Base-by-base conservation (phyloP, 208 protist genomes). In the Leishmania lainsoni region DNA sequence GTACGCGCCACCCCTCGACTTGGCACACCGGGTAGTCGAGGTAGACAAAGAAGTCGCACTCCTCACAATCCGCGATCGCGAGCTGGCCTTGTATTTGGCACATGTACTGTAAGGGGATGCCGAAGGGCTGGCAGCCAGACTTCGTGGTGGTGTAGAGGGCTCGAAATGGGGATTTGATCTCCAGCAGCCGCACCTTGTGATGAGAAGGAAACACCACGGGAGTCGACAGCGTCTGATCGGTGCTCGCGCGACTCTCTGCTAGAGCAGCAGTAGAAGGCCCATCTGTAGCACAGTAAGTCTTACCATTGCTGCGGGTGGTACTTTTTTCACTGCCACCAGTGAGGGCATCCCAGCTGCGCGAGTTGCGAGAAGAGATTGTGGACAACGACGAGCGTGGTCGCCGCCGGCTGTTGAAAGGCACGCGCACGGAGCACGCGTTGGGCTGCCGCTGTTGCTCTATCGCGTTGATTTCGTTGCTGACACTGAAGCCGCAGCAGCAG, bases 11-110 rank as follows among this genome's bases (percentile, higher is more conserved):
- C 20, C 83, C 91, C 81, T 92, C 89, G 6, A 96, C 92, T 83
- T 94, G 86, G 66, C 87, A 92, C 12, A 42, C 6, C 0, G 86
- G 87, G 14, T 83, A 42, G 71, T 97, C 89, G 6, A 98, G 78
- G 78, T 93, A 98, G n/a, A 97, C 91, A 73, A 98, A 98, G 61
- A 98, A 98, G 78, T 98, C 95, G 85, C 95, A 98, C 79, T 95
- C 90, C n/a, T 94, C 91, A 26, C 87, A 87, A 61, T 90, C 85
- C 0, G 92, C 90, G 81, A 98, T 96, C 32, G 93, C 90, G 86
- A 98, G 96, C 82, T 98, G 95, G 5, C 95, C 93, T 75, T 98
- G 95, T 83, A 98, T 93, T 58, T 98, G 95, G 58, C 93, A 97
- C 84, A 98, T 92, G 79, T 98, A 98, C n/a, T 89, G 79, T 32